phyloP scores from a whole-genome alignment of 1,284 basidiomycete genomes.

The Apiotrichum brassicae region DNA sequence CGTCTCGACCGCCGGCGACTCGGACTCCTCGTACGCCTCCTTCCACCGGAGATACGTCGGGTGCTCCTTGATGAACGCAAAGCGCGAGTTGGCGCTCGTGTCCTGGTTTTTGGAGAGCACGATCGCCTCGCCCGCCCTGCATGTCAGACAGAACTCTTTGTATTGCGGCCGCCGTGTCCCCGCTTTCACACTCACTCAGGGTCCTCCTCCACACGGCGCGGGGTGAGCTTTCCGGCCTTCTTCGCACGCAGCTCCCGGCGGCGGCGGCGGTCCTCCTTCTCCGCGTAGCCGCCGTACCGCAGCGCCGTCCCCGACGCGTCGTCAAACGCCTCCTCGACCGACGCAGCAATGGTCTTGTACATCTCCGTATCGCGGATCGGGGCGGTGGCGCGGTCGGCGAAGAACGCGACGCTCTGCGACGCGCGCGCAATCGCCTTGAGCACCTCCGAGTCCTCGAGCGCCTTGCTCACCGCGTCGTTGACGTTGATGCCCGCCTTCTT shows the following conservation, averaged over 20 bases:
- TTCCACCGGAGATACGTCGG: slow-evolving; percentile 52
- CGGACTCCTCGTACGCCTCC: slow-evolving; percentile 82
- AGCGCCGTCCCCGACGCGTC: slow-evolving; percentile 60
- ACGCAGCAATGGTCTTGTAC: slow-evolving; percentile 86
- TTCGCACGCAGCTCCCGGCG: slow-evolving; percentile 66
- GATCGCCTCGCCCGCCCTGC: slow-evolving; percentile 74
- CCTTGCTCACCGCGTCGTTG: slow-evolving; percentile 85
- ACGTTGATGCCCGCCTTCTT: slow-evolving; percentile 84
- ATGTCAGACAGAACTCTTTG: slow-evolving; percentile 1
- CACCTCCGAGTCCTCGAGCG: slow-evolving; percentile 87
- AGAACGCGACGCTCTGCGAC: slow-evolving; percentile 68
- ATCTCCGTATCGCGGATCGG: slow-evolving; percentile 92
- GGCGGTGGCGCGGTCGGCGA: slow-evolving; percentile 70
- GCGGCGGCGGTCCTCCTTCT: slow-evolving; percentile 74
- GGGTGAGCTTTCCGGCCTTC: slow-evolving; percentile 66
- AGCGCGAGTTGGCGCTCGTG: slow-evolving; percentile 47
- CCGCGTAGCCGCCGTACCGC: slow-evolving; percentile 88
- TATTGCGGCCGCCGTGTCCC: not conserved
- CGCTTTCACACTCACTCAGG: slow-evolving; percentile 58
- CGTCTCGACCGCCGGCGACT: slow-evolving; percentile 78
- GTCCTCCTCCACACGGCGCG: slow-evolving; percentile 57
- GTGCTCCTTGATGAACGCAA: slow-evolving; percentile 56
- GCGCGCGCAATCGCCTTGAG: slow-evolving; percentile 70
- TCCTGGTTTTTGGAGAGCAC: slow-evolving; percentile 59
- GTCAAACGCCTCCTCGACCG: slow-evolving; percentile 85